A percentile compares a stretch with the other conserved stretches of the same genome.
phyloP scores from a whole-genome alignment of 345 rosid species.

The Syzygium aqueum region DNA sequence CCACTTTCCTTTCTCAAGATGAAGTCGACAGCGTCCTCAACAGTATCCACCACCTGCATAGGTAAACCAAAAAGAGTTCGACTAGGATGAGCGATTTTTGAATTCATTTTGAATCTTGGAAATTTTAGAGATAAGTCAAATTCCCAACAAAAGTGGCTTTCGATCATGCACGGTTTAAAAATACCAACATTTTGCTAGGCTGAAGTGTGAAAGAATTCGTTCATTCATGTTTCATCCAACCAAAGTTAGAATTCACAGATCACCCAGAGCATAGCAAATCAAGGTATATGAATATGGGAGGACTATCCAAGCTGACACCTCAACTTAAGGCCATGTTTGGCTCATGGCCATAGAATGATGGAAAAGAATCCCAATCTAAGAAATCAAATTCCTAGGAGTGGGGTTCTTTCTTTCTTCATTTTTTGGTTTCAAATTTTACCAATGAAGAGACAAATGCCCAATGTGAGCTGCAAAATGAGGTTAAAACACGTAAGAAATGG shows the following conservation, averaged over 20 bases:
- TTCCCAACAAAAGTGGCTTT: not conserved
- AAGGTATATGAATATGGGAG: not conserved
- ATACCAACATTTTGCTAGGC: not conserved
- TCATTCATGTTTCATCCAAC: not conserved
- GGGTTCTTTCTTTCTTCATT: not conserved
- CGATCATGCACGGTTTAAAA: not conserved
- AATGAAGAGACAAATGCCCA: not conserved
- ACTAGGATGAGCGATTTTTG: not conserved
- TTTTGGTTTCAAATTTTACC: not conserved
- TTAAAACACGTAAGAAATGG: not conserved
- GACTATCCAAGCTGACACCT: not conserved
- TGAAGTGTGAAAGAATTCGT: not conserved
- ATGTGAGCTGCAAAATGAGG: not conserved
- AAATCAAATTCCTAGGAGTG: not conserved
- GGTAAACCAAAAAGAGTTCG: not conserved
- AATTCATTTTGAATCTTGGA: not conserved
- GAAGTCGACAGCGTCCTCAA: conserved; percentile 72
- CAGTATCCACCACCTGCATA: conserved; percentile 68
- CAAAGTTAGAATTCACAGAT: not conserved
- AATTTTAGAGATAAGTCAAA: not conserved
- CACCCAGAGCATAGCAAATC: not conserved
- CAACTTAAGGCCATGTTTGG: not conserved
- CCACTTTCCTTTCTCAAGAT: conserved; percentile 38
- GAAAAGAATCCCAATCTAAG: not conserved
- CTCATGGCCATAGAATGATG: not conserved